Evolutionary conservation across 2,329 filamentous ascomycete genomes (phyloP).

Genomic region (Diaporthe sp.): DNA sequence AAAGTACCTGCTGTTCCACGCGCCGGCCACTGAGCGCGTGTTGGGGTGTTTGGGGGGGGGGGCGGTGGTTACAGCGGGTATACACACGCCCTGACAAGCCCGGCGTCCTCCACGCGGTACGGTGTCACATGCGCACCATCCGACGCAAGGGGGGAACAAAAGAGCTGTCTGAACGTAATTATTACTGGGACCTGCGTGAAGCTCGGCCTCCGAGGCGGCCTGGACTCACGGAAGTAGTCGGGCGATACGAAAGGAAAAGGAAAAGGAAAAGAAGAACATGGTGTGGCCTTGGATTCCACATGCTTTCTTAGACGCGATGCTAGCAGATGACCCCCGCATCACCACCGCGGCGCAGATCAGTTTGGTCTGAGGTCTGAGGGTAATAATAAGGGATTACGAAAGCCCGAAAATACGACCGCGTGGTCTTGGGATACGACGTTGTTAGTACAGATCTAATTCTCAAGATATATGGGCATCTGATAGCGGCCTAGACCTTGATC

Average conservation of each 20-base stretch:
- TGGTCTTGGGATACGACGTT: slow-evolving; percentile 23
- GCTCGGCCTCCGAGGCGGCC: background rate
- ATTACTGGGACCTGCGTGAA: background rate
- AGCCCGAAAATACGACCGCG: slow-evolving; percentile 14
- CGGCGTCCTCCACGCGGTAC: background rate
- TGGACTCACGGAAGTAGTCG: background rate
- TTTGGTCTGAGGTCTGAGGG: background rate
- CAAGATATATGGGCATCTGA: background rate
- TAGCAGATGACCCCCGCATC: background rate
- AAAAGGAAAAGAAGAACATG: background rate
- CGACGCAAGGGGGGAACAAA: background rate
- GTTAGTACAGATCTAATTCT: background rate
- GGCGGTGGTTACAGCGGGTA: background rate
- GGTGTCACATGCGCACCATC: background rate
- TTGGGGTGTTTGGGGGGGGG: background rate
- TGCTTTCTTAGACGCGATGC: slow-evolving; percentile 18
- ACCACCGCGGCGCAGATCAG: background rate
- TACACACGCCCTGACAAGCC: background rate
- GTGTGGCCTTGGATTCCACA: background rate
- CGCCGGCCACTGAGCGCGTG: background rate
- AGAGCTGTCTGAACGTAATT: background rate
- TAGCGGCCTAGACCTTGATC: background rate
- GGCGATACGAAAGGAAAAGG: background rate
- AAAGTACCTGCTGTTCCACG: slow-evolving; percentile 1
- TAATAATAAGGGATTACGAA: slow-evolving; percentile 9